Evolutionary conservation across 2,329 filamentous ascomycete genomes (phyloP), one percentile per base, ranked within the genome.

Genomic region (Calonectria multiphialidica): DNA sequence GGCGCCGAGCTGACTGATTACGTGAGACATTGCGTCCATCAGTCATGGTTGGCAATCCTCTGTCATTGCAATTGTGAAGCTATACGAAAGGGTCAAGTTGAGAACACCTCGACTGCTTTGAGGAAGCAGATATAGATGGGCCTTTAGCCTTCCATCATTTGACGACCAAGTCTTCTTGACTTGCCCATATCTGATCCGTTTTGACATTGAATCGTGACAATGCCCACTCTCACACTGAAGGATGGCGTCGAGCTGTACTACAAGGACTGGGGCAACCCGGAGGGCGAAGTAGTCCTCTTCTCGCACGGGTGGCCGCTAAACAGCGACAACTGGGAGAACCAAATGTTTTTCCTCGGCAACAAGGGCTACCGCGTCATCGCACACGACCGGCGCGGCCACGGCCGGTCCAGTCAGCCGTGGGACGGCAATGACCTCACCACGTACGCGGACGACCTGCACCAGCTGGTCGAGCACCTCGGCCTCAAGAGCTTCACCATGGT

Each of bases 401-500:
- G 82, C 15, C 75, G 77, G 9, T 83, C 82, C 30, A 80, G 75
- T 21, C 77, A 79, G 53, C 78, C 77, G 18, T 74, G 76, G 55
- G 74, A 75, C 5, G n/a, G 66, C 40, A 76, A 75, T n/a, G 78
- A 81, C 70, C 81, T 79, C 28, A 77, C 81, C 69, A 74, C 78
- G 10, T 73, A 81, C 30, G 78, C 81, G 7, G 78, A 78, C 66
- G 81, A 81, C 64, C 74, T 83, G 72, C 37, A 80, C 25, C 79
- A 81, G 21, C 78, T 83, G 4, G 71, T 83, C 2, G 74, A 61
- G 21, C 78, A 81, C 59, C 77, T 78, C 16, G 74, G 76, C 44
- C 80, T 84, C 50, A 73, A 80, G 6, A 80, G 82, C 33, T 85
- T 86, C 12, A 77, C 87, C 49, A 87, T 86, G 86, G 78, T 87